Evolutionary conservation across 805 yeast genomes (phyloP), one percentile per base, ranked within the genome.

Genomic region (Candida andamanensis): DNA sequence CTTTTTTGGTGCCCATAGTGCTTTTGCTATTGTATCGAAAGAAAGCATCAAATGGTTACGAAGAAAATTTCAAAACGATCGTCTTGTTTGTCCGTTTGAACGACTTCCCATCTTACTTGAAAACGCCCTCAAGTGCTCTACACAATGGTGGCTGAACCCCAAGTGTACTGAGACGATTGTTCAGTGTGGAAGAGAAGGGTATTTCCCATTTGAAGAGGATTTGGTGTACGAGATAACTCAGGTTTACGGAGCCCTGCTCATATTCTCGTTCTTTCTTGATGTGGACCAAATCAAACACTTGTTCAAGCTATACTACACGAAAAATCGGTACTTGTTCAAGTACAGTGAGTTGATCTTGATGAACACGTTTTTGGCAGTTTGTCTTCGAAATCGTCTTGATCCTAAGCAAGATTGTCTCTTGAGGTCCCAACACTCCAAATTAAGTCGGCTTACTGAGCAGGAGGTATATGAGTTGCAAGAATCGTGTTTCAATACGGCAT

Each of bases 341-440:
- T 44, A 44, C 27, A 45, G 58, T 10, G 63, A 63, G 29, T 49
- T 53, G 17, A 44, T 62, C 34, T 31, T 53, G 9, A 63, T 62
- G 67, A 50, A 52, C 15, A 24, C 49, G 11, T 42, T 50, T 0
- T 24, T 62, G 17, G 44, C 58, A 7, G 26, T 61, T 3, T 46
- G 58, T 18, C 25, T 56, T 4, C 28, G 49, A 5, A 42, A 37
- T 26, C 27, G 42, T 24, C 13, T 24, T 11, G 25, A 33, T 8
- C 36, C 33, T 1, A 37, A 37, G 8, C 39, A 33, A 15, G 47
- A 45, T 25, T 20, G 32, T 9, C 26, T 29, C 16, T 16, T 17
- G n/a, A 24, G 39, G 14, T 35, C 35, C 4, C 29, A 39, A 10
- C 50, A 18, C 42, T 29, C 42, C 5, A 27, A 24, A 3, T 40